Evolutionary conservation across 164 flowering plant species (phyloP), one percentile per base, ranked within the genome.

Genomic region (Tetrastigma voinierianum): DNA sequence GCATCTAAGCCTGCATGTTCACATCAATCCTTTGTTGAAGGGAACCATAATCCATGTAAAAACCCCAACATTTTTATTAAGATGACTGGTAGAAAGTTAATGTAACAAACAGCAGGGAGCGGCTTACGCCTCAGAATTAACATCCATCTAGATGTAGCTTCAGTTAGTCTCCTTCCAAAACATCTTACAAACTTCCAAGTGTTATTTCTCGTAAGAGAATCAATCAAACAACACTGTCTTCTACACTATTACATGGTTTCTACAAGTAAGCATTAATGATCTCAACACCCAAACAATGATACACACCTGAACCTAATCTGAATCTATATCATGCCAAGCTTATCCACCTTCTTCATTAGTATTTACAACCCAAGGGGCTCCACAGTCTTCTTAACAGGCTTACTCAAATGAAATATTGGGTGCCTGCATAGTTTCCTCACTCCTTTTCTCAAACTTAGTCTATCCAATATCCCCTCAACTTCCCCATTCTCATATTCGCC

Each of bases 351-450:
- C 62, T 65, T 55, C 79, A 45, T 74, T 67, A 58, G 62, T 76
- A 84, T 74, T 76, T 72, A 83, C 79, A 76, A 80, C 67, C 44
- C 81, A 86, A 62, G 77, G 61, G 17, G 64, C 78, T 45, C 59
- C 70, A 47, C 40, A 32, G 74, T 64, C 68, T 85, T 87, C 70
- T 81, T 87, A 6, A 70, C 69, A 1, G 82, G 65, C 64, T 82
- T 85, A 72, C 79, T 82, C 80, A 89, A 71, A 72, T 86, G 96
- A 76, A 86, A 86, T 56, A 89, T 86, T 8, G 90, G 85, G 71
- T 87, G 93, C 67, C 83, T 76, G 77, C 88, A 81, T 19, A 93
- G 82, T 72, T 76, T 87, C 74, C 75, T 81, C 75, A 88, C 82
- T 49, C 92, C 90, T 76, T 79, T 83, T 55, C 89, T 81, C 69